Conservation (phyloP, 495 filamentous ascomycete species). For the Aspergillus indologenus region DNA sequence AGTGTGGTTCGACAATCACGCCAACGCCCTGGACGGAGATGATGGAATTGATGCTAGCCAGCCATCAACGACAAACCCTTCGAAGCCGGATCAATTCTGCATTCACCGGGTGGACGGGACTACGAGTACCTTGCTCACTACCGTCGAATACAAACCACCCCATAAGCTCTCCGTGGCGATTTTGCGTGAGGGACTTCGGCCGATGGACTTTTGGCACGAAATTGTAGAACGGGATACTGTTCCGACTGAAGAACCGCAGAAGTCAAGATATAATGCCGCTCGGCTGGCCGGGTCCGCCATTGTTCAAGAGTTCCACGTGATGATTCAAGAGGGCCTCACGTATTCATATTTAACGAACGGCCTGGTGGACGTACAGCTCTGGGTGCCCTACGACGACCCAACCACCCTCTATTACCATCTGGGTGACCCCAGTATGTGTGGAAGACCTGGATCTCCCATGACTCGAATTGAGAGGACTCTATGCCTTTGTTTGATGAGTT, state of each 20-base stretch:
- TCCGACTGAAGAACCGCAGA: constrained; percentile 18
- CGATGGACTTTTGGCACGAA: constrained; percentile 26
- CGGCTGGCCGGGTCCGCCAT: constrained; percentile 21
- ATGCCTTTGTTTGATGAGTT: constrained; percentile 23
- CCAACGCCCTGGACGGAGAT: constrained; percentile 18
- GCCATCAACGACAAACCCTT: constrained; percentile 6
- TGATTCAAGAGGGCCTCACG: constrained; percentile 30
- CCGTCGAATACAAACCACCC: constrained; percentile 37
- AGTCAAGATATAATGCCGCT: constrained; percentile 25
- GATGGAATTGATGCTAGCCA: constrained; percentile 2
- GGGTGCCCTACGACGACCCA: constrained; percentile 31
- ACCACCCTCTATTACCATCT: constrained; percentile 37
- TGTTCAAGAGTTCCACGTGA: constrained; percentile 29
- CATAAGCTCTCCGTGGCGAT: constrained; percentile 34
- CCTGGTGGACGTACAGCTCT: constrained; percentile 30
- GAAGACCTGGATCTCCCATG: constrained; percentile 8
- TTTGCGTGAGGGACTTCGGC: constrained; percentile 29
- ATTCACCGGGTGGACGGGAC: constrained; percentile 9
- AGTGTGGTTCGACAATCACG: constrained; percentile 26
- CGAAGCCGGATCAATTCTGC: constrained; percentile 14
- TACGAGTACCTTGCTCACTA: constrained; percentile 26
- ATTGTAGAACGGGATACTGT: constrained; percentile 20
- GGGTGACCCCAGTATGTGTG: constrained; percentile 23
- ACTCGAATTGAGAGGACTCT: constrained; percentile 23
- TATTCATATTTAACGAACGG: constrained; percentile 34